A percentile compares a stretch with the other conserved stretches of the same genome.
Evolutionary conservation across 164 flowering plant genomes (phyloP).

Genomic region (Saururus chinensis): DNA sequence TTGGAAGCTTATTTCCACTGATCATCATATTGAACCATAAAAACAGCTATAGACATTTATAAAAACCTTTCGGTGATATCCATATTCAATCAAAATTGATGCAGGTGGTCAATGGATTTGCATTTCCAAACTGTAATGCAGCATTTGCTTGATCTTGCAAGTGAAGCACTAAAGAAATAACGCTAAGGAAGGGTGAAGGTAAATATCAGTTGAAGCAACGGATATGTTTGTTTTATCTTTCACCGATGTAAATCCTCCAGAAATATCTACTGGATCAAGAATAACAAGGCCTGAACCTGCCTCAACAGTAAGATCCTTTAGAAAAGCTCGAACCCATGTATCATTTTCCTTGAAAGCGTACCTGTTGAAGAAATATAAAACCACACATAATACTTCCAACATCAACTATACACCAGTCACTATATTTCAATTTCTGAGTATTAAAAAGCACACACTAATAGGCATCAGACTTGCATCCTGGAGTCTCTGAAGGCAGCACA

Average conservation of each 20-base stretch:
- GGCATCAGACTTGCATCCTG: no score
- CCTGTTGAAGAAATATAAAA: conserved; percentile 31
- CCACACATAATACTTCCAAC: no score
- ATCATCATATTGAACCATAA: no score
- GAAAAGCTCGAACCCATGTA: conserved; percentile 78
- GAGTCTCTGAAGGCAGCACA: no score
- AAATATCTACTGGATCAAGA: conserved; percentile 90
- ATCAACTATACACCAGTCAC: no score
- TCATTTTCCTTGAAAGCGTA: conserved; percentile 90
- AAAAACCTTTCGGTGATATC: no score
- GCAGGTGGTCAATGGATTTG: conserved; percentile 68
- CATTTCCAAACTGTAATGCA: conserved; percentile 74
- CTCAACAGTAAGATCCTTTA: conserved; percentile 84
- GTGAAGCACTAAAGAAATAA: conserved; percentile 70
- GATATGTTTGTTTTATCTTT: conserved; percentile 87
- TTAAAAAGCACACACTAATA: no score
- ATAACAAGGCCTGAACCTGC: conserved; percentile 93
- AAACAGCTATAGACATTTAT: no score
- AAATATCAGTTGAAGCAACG: conserved; percentile 63
- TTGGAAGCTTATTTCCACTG: no score
- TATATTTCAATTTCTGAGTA: no score
- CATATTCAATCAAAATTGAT: conserved; percentile 63
- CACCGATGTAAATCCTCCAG: conserved; percentile 85
- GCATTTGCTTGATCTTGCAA: conserved; percentile 68
- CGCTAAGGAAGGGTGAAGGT: conserved; percentile 78